phyloP scores from a whole-genome alignment of 352 stramenopile species.

The Pythium apleroticum region DNA sequence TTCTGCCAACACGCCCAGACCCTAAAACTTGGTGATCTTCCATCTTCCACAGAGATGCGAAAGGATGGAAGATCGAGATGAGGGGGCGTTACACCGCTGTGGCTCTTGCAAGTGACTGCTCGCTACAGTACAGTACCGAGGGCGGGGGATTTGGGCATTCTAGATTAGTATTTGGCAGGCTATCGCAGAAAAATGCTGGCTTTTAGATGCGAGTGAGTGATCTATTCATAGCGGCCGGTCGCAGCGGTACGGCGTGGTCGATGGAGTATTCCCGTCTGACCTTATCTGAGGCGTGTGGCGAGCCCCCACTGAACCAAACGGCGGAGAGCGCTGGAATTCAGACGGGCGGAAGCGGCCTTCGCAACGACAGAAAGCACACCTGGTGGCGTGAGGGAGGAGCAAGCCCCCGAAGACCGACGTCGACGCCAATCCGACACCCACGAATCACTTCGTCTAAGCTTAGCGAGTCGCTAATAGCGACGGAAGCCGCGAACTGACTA shows the following conservation, averaged over 20 bases:
- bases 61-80: constrained; percentile 9
- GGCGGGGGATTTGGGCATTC: not conserved
- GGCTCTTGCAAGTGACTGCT: not conserved
- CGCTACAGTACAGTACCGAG: not conserved
- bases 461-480: too few relatives aligned
- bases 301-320: not conserved
- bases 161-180: not conserved
- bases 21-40: not conserved
- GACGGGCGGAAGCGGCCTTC: not conserved
- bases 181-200: constrained; percentile 27
- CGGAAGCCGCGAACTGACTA: not conserved
- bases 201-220: constrained; percentile 22
- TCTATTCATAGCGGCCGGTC: constrained; percentile 29
- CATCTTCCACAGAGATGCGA: not conserved
- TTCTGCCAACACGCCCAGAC: not conserved
- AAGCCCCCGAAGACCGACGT: not conserved
- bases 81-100: not conserved
- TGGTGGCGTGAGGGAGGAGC: constrained; percentile 1
- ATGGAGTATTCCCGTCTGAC: constrained; percentile 4
- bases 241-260: not conserved
- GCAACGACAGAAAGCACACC: not conserved
- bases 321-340: not conserved
- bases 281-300: constrained; percentile 6
- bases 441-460: not conserved
- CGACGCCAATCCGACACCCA: not conserved